phyloP scores from a whole-genome alignment of 108 stramenopile species.

The Cyclotella atomus region DNA sequence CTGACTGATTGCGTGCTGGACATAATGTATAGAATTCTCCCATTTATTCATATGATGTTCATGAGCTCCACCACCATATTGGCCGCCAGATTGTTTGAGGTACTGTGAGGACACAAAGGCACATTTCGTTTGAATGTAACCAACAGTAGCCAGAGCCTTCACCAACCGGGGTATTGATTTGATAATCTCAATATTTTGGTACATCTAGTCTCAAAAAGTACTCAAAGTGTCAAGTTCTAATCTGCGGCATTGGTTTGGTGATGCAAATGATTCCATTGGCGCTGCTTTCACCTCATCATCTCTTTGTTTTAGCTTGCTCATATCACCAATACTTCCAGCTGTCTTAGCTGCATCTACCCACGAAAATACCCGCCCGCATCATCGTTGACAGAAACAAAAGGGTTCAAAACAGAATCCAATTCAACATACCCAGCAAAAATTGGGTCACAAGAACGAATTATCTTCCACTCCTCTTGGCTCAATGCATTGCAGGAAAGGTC shows the following conservation, averaged over 20 bases:
- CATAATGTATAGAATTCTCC: slow-evolving; percentile 56
- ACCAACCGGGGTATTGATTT: not conserved
- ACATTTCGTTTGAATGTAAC: slow-evolving; percentile 58
- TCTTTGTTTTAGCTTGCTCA: slow-evolving; percentile 11
- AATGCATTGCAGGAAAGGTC: slow-evolving; percentile 86
- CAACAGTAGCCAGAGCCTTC: slow-evolving; percentile 33
- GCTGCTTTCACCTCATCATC: slow-evolving; percentile 14
- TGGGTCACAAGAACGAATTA: slow-evolving; percentile 55
- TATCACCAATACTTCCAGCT: slow-evolving; percentile 26
- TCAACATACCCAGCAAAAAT: slow-evolving; percentile 65
- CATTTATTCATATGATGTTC: slow-evolving; percentile 19
- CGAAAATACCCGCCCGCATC: slow-evolving; percentile 33
- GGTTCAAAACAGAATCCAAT: slow-evolving; percentile 51
- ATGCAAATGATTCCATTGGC: not conserved
- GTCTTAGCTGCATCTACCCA: slow-evolving; percentile 29
- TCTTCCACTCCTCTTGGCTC: slow-evolving; percentile 26
- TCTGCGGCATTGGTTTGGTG: not conserved
- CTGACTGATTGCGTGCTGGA: slow-evolving; percentile 39
- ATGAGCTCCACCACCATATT: slow-evolving; percentile 72
- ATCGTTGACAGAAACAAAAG: slow-evolving; percentile 6
- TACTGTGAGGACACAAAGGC: slow-evolving; percentile 83
- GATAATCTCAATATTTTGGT: slow-evolving; percentile 1
- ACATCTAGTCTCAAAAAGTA: not conserved
- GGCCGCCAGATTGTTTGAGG: slow-evolving; percentile 65
- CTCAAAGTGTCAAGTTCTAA: not conserved